Conservation (phyloP, 306 rosid species). For the Prunus armeniaca region DNA sequence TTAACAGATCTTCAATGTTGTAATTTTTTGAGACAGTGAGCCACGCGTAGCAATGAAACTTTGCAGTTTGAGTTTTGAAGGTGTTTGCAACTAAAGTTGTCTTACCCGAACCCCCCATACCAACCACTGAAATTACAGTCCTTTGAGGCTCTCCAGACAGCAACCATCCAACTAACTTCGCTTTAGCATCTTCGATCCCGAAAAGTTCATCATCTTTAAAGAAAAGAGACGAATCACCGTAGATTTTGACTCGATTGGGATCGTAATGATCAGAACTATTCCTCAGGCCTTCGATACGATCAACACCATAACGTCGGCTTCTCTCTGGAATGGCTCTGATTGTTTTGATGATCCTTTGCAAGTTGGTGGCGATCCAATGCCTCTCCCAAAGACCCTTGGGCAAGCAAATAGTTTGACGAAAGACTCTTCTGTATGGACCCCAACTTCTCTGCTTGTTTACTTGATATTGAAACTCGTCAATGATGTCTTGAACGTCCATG, state of each 20-base stretch:
- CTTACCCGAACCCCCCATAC: constrained; percentile 11
- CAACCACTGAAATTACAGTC: constrained; percentile 8
- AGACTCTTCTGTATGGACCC: not conserved
- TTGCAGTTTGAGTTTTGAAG: not conserved
- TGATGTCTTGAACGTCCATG: constrained; percentile 14
- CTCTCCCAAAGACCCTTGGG: constrained; percentile 9
- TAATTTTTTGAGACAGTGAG: constrained; percentile 23
- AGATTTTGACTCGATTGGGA: not conserved
- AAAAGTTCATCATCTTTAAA: constrained; percentile 18
- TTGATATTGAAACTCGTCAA: not conserved
- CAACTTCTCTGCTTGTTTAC: not conserved
- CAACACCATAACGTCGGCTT: not conserved
- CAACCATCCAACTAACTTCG: not conserved
- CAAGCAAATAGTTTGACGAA: not conserved
- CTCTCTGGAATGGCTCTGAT: constrained; percentile 19
- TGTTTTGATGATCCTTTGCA: not conserved
- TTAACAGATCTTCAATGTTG: not conserved
- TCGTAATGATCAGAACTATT: not conserved
- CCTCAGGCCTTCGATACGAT: not conserved
- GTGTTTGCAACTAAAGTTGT: constrained; percentile 4
- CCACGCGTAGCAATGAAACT: not conserved
- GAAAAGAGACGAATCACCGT: constrained; percentile 6
- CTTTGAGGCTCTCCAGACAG: not conserved
- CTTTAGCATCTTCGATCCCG: not conserved
- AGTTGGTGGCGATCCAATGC: not conserved